A percentile compares a stretch with the other conserved stretches of the same genome.
These are phyloP conservation scores for Arthrinium phaeospermum DNA, from an alignment of 2,329 filamentous ascomycete species.

Conservation along the genomic window DNA sequence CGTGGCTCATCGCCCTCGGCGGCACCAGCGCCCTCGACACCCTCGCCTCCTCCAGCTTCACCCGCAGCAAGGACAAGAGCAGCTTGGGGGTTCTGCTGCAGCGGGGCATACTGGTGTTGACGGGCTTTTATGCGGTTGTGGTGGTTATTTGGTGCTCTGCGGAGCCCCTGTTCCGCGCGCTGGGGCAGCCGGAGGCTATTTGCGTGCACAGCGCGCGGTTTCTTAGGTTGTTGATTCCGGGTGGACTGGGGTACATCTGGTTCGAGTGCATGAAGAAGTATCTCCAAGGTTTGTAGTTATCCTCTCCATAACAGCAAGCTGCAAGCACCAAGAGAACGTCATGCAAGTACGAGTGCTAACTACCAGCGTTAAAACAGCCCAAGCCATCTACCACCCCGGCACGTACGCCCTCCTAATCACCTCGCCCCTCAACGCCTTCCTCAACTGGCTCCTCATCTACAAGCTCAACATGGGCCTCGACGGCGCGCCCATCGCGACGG, in stretches of 20 bases:
- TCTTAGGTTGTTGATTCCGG: slow-evolving; percentile 75
- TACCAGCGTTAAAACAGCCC: slow-evolving; percentile 57
- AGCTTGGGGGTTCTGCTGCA: slow-evolving; percentile 82
- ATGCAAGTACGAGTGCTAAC: no score
- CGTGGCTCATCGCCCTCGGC: slow-evolving; percentile 84
- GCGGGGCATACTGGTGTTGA: slow-evolving; percentile 74
- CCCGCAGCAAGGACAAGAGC: slow-evolving; percentile 77
- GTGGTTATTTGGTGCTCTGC: slow-evolving; percentile 77
- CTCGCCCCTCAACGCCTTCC: slow-evolving; percentile 77
- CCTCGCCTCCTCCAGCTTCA: slow-evolving; percentile 81
- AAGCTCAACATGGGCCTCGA: slow-evolving; percentile 73
- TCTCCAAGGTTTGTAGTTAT: slow-evolving; percentile 71
- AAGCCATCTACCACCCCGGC: slow-evolving; percentile 79
- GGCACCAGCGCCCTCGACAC: slow-evolving; percentile 89
- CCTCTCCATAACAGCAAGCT: no score
- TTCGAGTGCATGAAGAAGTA: slow-evolving; percentile 89
- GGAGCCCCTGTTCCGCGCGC: slow-evolving; percentile 72
- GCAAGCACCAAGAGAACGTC: no score
- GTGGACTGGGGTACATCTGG: slow-evolving; percentile 85
- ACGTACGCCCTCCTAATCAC: slow-evolving; percentile 84
- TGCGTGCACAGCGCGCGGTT: slow-evolving; percentile 76
- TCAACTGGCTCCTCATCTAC: slow-evolving; percentile 84
- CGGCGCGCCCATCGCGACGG: slow-evolving; percentile 81
- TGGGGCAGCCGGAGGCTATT: slow-evolving; percentile 81
- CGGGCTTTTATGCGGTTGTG: slow-evolving; percentile 74